Base-by-base conservation (phyloP, 176 grass and related monocot species). In the Neostapfia colusana region DNA sequence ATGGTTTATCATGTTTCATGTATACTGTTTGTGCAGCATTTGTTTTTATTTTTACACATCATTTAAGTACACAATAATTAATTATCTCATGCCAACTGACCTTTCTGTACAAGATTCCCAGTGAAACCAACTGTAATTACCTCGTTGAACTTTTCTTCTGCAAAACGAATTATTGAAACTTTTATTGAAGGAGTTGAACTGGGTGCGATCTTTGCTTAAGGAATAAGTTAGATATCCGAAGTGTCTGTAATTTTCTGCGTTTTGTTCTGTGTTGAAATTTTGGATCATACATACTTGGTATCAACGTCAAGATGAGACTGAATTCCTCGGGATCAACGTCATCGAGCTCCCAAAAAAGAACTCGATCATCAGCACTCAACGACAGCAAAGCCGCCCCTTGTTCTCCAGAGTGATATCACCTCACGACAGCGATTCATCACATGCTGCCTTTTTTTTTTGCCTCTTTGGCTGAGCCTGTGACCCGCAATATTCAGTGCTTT, bases 321-420 rank as follows among this genome's bases (percentile, higher is more conserved):
- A 20, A 51, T 51, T 51, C 6, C 15, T 20, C 20, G 16, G 48
- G 17, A 6, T 51, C 69, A n/a, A n/a, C n/a, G 70, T 70, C 76
- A 41, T 71, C 76, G 54, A 63, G 42, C 41, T 70, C 86, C 40
- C 2, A 36, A 80, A 80, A 84, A 88, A 76, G 81, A 81, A 66
- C 65, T 38, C 7, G 25, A 58, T 76, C 81, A 79, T 75, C 75
- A 84, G 46, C 48, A 23, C 71, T 70, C 48, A 13, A 13, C 11
- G 57, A 82, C 60, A 74, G 37, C 37, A 65, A 51, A 51, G 48
- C 23, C 6, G 49, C 2, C 46, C 70, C 67, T 34, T 65, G 26
- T 66, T 72, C 49, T 75, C 42, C 24, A 7, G 63, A 75, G 65
- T 70, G 70, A 58, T 74, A 35, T 80, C 81, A 31, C 73, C 56